phyloP scores from a whole-genome alignment of 2,329 filamentous ascomycete genomes.

The Clarireedia sp. region DNA sequence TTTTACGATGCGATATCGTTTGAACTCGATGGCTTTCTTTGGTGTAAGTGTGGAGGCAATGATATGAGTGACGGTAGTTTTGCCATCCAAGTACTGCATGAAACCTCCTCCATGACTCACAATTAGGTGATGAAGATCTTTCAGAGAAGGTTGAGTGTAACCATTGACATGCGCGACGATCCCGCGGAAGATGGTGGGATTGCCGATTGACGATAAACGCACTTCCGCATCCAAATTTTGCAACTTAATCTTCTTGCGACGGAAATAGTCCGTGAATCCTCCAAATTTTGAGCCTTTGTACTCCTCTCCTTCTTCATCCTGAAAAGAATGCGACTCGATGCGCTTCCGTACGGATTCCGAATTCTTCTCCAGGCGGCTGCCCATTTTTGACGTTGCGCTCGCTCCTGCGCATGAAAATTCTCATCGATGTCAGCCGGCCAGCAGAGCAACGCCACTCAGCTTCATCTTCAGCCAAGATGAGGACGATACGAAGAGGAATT shows the following conservation, averaged over 20 bases:
- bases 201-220: constrained; percentile 58
- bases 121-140: constrained; percentile 78
- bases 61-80: constrained; percentile 93
- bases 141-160: constrained; percentile 89
- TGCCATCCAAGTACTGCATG: constrained; percentile 87
- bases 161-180: constrained; percentile 89
- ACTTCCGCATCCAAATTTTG: constrained; percentile 87
- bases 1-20: constrained; percentile 82
- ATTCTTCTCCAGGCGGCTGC: constrained; percentile 53
- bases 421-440: not conserved
- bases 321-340: constrained; percentile 61
- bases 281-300: constrained; percentile 83
- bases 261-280: constrained; percentile 85
- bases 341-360: constrained; percentile 54
- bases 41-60: constrained; percentile 84
- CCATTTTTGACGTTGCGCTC: constrained; percentile 36
- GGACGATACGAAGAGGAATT: too few relatives aligned
- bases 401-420: not conserved
- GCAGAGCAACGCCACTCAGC: too few relatives aligned
- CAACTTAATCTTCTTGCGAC: constrained; percentile 92
- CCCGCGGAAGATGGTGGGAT: constrained; percentile 81
- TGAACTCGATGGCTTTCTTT: constrained; percentile 87
- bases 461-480: too few relatives aligned
- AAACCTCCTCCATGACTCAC: constrained; percentile 93
- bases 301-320: constrained; percentile 79